Conservation (phyloP, 108 stramenopile species). For the Pseudonitzschia multiseries region DNA sequence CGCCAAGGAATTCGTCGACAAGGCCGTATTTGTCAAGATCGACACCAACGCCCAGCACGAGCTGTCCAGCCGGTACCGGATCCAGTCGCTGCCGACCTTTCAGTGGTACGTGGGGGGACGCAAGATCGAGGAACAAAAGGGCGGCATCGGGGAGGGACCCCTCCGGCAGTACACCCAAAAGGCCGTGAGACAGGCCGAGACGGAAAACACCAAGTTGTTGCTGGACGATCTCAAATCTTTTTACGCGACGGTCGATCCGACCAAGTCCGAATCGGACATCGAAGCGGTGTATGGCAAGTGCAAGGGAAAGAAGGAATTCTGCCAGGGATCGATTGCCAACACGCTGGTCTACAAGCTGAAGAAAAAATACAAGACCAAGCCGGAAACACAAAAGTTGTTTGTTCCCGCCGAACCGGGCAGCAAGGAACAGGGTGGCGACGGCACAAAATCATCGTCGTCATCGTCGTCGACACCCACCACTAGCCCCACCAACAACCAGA, state of each 20-base stretch:
- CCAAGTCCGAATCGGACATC: conserved; percentile 64
- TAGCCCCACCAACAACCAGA: conserved; percentile 7
- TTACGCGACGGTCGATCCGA: conserved; percentile 71
- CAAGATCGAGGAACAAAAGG: conserved; percentile 70
- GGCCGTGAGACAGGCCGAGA: conserved; percentile 61
- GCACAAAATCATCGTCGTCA: conserved; percentile 21
- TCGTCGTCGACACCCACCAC: conserved; percentile 6
- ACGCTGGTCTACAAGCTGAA: conserved; percentile 77
- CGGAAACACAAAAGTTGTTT: conserved; percentile 56
- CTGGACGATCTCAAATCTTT: conserved; percentile 57
- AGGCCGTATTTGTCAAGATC: conserved; percentile 93
- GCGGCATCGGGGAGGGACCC: conserved; percentile 84
- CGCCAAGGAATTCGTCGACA: conserved; percentile 76
- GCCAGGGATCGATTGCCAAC: conserved; percentile 75
- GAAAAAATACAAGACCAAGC: conserved; percentile 80
- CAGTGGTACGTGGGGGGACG: conserved; percentile 82
- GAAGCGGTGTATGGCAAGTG: conserved; percentile 84
- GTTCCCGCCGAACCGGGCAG: conserved; percentile 23
- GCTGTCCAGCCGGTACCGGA: conserved; percentile 59
- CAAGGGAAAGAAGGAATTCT: conserved; percentile 49
- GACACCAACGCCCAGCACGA: conserved; percentile 84
- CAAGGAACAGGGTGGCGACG: conserved; percentile 3
- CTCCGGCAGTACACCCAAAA: conserved; percentile 73
- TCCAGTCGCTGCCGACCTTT: conserved; percentile 90
- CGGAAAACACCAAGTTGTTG: conserved; percentile 68